Percentiles rank a stretch among this genome's conserved stretches.
phyloP scores from a whole-genome alignment of 345 rosid species.

The Capsella bursapastoris region DNA sequence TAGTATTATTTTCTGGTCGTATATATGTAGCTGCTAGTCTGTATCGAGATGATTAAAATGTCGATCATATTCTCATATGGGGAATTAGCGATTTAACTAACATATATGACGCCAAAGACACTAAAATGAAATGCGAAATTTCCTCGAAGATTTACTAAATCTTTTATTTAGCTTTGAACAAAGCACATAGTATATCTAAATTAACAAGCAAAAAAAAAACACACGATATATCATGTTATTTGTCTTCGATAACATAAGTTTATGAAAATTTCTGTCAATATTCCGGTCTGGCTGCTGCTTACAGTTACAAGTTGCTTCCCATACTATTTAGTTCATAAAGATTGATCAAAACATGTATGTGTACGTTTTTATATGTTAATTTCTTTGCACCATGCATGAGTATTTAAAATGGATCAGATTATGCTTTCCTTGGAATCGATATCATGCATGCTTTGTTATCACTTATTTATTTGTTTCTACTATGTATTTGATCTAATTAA shows the following conservation, averaged over 20 bases:
- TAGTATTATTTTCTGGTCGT: slow-evolving; percentile 9
- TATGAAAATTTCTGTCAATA: background rate
- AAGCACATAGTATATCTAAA: background rate
- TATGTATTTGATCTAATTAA: too few relatives aligned
- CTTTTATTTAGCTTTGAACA: background rate
- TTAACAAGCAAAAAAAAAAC: background rate
- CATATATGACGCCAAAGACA: background rate
- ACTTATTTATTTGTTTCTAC: too few relatives aligned
- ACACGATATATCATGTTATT: background rate
- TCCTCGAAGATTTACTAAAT: background rate
- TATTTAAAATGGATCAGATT: too few relatives aligned
- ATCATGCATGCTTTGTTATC: too few relatives aligned
- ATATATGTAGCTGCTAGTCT: slow-evolving; percentile 26
- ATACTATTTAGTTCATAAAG: background rate
- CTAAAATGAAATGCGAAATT: background rate
- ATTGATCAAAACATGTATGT: background rate
- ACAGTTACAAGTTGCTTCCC: background rate
- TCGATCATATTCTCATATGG: background rate
- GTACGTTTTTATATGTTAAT: too few relatives aligned
- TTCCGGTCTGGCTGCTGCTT: background rate
- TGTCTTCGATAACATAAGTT: background rate
- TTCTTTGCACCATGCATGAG: too few relatives aligned
- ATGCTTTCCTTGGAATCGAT: too few relatives aligned
- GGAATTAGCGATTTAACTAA: background rate
- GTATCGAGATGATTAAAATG: slow-evolving; percentile 9